Evolutionary conservation across 2,329 filamentous ascomycete species (phyloP).

Genomic region (Tolypocladium inflatum): DNA sequence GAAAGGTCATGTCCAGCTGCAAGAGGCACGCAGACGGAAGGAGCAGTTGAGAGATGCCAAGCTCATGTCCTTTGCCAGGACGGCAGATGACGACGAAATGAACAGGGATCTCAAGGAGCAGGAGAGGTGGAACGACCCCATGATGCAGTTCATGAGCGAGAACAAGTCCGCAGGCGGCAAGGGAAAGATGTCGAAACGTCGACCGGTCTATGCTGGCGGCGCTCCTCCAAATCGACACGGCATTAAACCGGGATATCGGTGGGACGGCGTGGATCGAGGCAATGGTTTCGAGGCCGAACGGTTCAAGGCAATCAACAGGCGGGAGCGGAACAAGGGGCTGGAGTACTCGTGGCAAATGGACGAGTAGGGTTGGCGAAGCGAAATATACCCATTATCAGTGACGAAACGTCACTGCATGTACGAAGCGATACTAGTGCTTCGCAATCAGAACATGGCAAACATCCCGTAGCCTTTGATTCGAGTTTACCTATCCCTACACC

Average conservation of each 20-base stretch:
- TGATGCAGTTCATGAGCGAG: conserved; percentile 63
- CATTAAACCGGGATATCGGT: conserved; percentile 83
- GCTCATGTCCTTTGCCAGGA: conserved; percentile 69
- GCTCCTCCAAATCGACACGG: conserved; percentile 88
- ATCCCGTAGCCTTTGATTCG: not conserved
- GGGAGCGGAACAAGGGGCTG: conserved; percentile 65
- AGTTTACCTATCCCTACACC: not conserved
- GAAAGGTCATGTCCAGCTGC: conserved; percentile 77
- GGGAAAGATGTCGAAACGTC: conserved; percentile 28
- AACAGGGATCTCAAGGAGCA: conserved; percentile 72
- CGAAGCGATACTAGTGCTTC: not conserved
- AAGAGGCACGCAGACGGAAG: conserved; percentile 53
- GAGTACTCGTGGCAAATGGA: conserved; percentile 97
- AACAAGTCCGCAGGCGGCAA: conserved; percentile 24
- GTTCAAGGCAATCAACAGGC: conserved; percentile 78
- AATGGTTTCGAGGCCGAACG: conserved; percentile 92
- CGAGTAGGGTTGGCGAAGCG: conserved; percentile 42
- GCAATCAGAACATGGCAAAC: not conserved
- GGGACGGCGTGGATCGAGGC: conserved; percentile 92
- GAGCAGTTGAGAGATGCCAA: conserved; percentile 71
- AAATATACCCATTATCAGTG: conserved; percentile 12
- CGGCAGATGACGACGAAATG: conserved; percentile 75
- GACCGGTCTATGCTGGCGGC: conserved; percentile 67
- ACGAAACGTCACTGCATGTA: not conserved
- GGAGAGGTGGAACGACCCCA: conserved; percentile 89